phyloP scores from a whole-genome alignment of 1,139 yeast species.

The Arxiozyma slooffiae region DNA sequence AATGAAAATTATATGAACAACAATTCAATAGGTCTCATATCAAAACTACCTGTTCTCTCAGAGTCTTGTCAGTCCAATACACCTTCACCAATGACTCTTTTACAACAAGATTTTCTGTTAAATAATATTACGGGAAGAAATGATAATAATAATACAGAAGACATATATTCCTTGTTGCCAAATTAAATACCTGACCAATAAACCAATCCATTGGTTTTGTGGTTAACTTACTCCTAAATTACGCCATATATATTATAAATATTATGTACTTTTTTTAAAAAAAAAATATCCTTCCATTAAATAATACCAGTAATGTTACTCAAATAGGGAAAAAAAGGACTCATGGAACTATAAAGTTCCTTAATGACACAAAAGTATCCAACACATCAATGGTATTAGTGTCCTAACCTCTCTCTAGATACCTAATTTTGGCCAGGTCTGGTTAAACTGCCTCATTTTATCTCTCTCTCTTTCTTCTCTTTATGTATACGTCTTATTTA shows the following conservation, averaged over 20 bases:
- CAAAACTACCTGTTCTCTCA: not conserved
- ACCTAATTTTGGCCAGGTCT: too few species aligned
- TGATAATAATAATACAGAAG: not conserved
- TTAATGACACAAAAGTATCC: too few species aligned
- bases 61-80: not conserved
- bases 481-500: too few species aligned
- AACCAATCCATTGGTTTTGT: not conserved
- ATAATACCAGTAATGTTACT: too few species aligned
- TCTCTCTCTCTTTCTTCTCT: too few species aligned
- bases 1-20: not conserved
- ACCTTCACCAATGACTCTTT: constrained; percentile 1
- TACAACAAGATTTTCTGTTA: not conserved
- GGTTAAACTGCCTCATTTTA: too few species aligned
- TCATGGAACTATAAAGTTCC: too few species aligned
- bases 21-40: not conserved
- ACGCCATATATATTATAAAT: too few species aligned
- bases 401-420: too few species aligned
- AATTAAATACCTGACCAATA: not conserved
- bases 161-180: not conserved
- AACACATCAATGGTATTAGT: too few species aligned
- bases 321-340: not conserved
- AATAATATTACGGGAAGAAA: not conserved
- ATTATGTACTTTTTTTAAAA: not conserved
- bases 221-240: too few species aligned
- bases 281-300: too few species aligned